These are phyloP conservation scores for Penicillium subrubescens DNA, from an alignment of 495 filamentous ascomycete species.

Conservation along the genomic window DNA sequence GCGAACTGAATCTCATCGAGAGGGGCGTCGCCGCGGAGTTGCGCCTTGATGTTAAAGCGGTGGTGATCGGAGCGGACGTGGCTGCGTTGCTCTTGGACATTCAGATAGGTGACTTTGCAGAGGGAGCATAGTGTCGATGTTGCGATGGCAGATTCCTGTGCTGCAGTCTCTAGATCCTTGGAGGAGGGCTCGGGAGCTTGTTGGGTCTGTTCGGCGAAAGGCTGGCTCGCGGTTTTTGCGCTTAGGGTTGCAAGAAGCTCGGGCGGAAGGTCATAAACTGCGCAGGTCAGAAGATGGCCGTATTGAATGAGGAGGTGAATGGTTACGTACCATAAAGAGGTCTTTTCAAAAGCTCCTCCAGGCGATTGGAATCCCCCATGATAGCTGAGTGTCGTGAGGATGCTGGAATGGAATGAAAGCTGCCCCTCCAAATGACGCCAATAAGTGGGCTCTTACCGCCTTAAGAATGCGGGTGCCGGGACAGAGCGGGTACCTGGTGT, in stretches of 20 bases:
- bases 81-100: conserved; percentile 76
- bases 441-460: conserved; percentile 26
- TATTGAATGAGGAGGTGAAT: neutral
- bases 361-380: conserved; percentile 25
- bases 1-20: conserved; percentile 82
- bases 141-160: conserved; percentile 48
- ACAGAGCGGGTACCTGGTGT: neutral
- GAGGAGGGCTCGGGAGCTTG: conserved; percentile 21
- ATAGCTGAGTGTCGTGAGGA: conserved; percentile 6
- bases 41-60: conserved; percentile 91
- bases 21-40: conserved; percentile 65
- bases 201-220: conserved; percentile 30
- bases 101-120: conserved; percentile 69
- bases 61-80: conserved; percentile 93
- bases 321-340: conserved; percentile 59
- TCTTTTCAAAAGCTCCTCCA: conserved; percentile 59
- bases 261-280: conserved; percentile 84
- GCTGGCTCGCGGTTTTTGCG: conserved; percentile 51
- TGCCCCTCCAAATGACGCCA: conserved; percentile 29
- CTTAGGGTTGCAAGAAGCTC: conserved; percentile 73
- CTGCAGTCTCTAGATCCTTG: conserved; percentile 30
- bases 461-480: conserved; percentile 4
- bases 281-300: conserved; percentile 22
- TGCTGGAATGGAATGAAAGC: conserved; percentile 1
- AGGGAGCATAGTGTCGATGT: conserved; percentile 79